Conservation (phyloP, 2,329 filamentous ascomycete species). For the Penicillium sp. region DNA sequence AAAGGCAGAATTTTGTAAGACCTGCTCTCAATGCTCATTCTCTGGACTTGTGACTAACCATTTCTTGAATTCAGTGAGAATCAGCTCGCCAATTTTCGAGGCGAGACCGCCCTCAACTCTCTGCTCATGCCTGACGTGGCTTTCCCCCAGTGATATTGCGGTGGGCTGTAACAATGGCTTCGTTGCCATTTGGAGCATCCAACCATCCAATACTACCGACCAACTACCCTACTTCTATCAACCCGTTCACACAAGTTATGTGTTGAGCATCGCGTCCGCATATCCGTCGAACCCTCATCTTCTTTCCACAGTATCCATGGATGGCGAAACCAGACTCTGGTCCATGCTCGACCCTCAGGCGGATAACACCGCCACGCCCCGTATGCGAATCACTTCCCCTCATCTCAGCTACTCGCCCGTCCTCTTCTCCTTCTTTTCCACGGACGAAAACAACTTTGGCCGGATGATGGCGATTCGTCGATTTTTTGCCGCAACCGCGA, state of each 20-base stretch:
- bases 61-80: conserved; percentile 33
- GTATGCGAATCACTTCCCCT: conserved; percentile 48
- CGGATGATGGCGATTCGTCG: conserved; percentile 49
- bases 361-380: conserved; percentile 45
- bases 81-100: conserved; percentile 49
- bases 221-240: conserved; percentile 36
- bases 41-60: neutral
- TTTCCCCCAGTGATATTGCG: conserved; percentile 52
- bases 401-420: conserved; percentile 54
- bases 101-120: conserved; percentile 49
- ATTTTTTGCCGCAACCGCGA: conserved; percentile 49
- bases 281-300: conserved; percentile 53
- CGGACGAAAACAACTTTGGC: conserved; percentile 53
- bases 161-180: conserved; percentile 55
- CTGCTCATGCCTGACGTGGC: conserved; percentile 55
- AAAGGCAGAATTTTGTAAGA: conserved; percentile 34
- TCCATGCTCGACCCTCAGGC: conserved; percentile 49
- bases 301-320: conserved; percentile 50
- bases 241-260: conserved; percentile 36
- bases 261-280: conserved; percentile 43
- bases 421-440: conserved; percentile 50
- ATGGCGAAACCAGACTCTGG: conserved; percentile 53
- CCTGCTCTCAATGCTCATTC: neutral
- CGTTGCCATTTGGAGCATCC: conserved; percentile 51
- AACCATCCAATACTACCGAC: conserved; percentile 16